Conservation (phyloP, 257 asterid genomes). For the Primulina tabacum region DNA sequence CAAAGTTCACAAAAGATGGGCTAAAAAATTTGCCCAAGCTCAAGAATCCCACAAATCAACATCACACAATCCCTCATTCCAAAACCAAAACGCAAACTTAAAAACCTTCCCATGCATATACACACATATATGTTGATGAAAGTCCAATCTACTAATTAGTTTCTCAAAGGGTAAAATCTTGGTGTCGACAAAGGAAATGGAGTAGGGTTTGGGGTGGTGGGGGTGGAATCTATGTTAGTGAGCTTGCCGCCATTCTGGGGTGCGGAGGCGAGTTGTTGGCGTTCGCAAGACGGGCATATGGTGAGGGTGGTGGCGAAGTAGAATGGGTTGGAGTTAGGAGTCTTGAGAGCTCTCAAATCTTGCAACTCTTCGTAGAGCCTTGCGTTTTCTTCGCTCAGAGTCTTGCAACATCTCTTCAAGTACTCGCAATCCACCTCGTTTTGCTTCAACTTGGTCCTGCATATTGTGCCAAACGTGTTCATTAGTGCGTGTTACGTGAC, state of each 20-base stretch:
- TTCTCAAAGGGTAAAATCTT: constrained; percentile 45
- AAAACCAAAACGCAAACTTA: constrained; percentile 24
- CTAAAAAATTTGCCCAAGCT: constrained; percentile 38
- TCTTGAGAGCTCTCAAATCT: constrained; percentile 68
- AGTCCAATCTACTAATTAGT: neutral
- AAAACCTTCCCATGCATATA: constrained; percentile 26
- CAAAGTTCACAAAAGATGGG: constrained; percentile 36
- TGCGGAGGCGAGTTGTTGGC: constrained; percentile 43
- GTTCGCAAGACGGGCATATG: constrained; percentile 92
- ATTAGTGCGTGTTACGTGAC: neutral
- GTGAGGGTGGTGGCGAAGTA: constrained; percentile 84
- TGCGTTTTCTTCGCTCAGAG: constrained; percentile 64
- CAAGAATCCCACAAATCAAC: constrained; percentile 20
- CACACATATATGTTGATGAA: constrained; percentile 17
- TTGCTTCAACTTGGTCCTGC: constrained; percentile 82
- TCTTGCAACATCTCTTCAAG: constrained; percentile 76
- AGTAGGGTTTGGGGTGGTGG: constrained; percentile 28
- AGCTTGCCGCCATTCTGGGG: neutral
- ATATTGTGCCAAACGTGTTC: neutral
- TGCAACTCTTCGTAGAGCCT: constrained; percentile 70
- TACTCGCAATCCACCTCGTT: constrained; percentile 91
- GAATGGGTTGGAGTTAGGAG: constrained; percentile 49
- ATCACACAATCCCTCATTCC: constrained; percentile 28
- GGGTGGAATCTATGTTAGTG: neutral
- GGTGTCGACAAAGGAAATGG: constrained; percentile 49